Evolutionary conservation across 805 yeast genomes (phyloP), one percentile per base, ranked within the genome.

Genomic region (Yarrowia keelungensis): DNA sequence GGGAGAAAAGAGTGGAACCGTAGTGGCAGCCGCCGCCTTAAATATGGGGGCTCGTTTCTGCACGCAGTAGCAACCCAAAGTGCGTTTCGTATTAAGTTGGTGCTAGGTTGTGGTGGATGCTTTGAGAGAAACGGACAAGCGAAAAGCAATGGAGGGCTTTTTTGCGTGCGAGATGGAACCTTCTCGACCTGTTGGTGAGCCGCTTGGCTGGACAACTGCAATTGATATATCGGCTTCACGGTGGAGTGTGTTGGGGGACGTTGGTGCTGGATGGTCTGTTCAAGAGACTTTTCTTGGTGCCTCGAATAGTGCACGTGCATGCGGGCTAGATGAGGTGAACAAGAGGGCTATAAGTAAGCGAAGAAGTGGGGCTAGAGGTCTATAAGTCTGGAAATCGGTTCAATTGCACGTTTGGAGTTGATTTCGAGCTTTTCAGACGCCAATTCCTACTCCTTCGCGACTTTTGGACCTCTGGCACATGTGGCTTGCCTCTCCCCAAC

Each of bases 31-130:
- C 14, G 32, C 32, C 16, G 59, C 59, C 59, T 53, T 53, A 53
- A 39, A 53, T 53, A 53, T 53, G 22, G 39, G 43, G 36, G 39
- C 22, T 26, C 11, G 39, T 43, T 56, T 56, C 49, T 42, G 49
- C 49, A 43, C 49, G 51, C 42, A 45, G 51, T 59, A 59, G 65
- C 65, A 59, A 59, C 65, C 65, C 65, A 59, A 59, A 59, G 51
- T 59, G 62, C 47, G 38, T 41, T 41, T 41, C 39, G 62, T 14
- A 56, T 56, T 35, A 53, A 14, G 59, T 53, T 53, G 59, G 59
- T 53, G 59, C 59, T 53, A 53, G 59, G 59, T 53, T 53, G 45
- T 53, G 45, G 59, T 53, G 59, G 59, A 53, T 53, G 59, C 45
- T 53, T 39, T 14, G 58, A 53, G 45, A 19, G 45, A 19, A 22